A percentile compares a stretch with the other conserved stretches of the same genome.
Conservation (phyloP, 2,329 filamentous ascomycete genomes). For the Lasiodiplodia gonubiensis region DNA sequence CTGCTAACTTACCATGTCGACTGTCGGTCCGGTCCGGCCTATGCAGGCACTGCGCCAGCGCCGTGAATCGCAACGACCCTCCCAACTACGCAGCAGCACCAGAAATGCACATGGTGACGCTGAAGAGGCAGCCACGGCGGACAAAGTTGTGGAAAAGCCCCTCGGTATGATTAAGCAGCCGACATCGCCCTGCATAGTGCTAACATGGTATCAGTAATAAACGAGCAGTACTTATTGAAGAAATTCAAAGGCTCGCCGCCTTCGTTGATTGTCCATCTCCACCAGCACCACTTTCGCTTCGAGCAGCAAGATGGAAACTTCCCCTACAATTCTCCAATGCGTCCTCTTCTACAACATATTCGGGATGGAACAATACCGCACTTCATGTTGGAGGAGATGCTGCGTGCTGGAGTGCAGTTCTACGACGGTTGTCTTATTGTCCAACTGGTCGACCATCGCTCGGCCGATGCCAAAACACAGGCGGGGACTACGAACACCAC, state of each 20-base stretch:
- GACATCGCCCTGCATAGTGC: background rate
- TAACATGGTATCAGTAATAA: slow-evolving; percentile 64
- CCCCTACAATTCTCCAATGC: slow-evolving; percentile 91
- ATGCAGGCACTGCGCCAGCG: slow-evolving; percentile 51
- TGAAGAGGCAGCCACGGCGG: slow-evolving; percentile 38
- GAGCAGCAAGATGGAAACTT: slow-evolving; percentile 94
- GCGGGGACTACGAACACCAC: slow-evolving; percentile 51
- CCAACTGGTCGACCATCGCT: slow-evolving; percentile 87
- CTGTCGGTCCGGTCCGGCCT: slow-evolving; percentile 42
- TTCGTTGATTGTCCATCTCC: slow-evolving; percentile 84
- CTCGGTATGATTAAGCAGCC: slow-evolving; percentile 35
- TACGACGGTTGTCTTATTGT: slow-evolving; percentile 97
- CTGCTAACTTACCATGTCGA: slow-evolving; percentile 29
- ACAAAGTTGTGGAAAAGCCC: slow-evolving; percentile 40
- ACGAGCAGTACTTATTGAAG: slow-evolving; percentile 77
- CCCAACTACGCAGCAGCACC: slow-evolving; percentile 30
- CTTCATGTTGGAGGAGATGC: slow-evolving; percentile 82
- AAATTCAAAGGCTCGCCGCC: slow-evolving; percentile 77
- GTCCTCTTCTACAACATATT: slow-evolving; percentile 77
- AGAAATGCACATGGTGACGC: slow-evolving; percentile 35
- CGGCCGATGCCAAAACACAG: slow-evolving; percentile 64
- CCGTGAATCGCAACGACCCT: slow-evolving; percentile 51
- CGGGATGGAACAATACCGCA: slow-evolving; percentile 80
- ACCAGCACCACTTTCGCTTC: slow-evolving; percentile 80
- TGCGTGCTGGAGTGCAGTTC: slow-evolving; percentile 73